Evolutionary conservation across 768 basidiomycete species (phyloP).

Genomic region (Phaeotremella fagi): DNA sequence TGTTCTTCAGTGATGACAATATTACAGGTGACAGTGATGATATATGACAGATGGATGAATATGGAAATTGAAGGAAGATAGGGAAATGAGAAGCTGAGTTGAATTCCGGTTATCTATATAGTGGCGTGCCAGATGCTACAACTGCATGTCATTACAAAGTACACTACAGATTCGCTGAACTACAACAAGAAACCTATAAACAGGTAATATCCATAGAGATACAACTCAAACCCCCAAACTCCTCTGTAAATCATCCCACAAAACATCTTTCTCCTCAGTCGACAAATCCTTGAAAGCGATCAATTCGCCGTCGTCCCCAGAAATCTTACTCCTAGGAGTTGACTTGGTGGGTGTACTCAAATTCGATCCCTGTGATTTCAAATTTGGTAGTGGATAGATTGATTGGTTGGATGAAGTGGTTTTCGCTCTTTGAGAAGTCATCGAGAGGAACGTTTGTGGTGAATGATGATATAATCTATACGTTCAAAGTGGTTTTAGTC

Average conservation of each 20-base stretch:
- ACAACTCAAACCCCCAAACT: conserved; percentile 2
- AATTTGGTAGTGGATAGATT: conserved; percentile 8
- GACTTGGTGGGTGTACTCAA: too few species aligned
- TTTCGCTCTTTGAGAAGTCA: conserved; percentile 29
- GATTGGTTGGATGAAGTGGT: conserved; percentile 16
- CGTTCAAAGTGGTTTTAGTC: background rate
- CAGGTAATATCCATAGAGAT: too few species aligned
- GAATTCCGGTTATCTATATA: too few species aligned
- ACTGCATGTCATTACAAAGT: too few species aligned
- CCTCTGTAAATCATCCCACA: conserved; percentile 18
- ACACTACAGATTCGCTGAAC: too few species aligned
- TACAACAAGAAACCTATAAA: too few species aligned
- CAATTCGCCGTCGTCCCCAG: conserved; percentile 5
- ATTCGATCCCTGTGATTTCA: background rate
- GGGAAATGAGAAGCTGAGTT: too few species aligned
- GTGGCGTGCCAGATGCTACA: too few species aligned
- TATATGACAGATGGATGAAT: too few species aligned
- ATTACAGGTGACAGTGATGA: background rate
- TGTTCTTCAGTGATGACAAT: too few species aligned
- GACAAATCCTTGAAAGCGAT: conserved; percentile 25
- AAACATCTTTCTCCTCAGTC: conserved; percentile 11
- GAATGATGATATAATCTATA: conserved; percentile 36
- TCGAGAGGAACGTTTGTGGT: conserved; percentile 33
- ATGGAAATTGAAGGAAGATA: too few species aligned
- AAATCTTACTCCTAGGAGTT: too few species aligned